A percentile compares a stretch with the other conserved stretches of the same genome.
Conservation (phyloP, 441 rosid species). For the Sinapis alba region DNA sequence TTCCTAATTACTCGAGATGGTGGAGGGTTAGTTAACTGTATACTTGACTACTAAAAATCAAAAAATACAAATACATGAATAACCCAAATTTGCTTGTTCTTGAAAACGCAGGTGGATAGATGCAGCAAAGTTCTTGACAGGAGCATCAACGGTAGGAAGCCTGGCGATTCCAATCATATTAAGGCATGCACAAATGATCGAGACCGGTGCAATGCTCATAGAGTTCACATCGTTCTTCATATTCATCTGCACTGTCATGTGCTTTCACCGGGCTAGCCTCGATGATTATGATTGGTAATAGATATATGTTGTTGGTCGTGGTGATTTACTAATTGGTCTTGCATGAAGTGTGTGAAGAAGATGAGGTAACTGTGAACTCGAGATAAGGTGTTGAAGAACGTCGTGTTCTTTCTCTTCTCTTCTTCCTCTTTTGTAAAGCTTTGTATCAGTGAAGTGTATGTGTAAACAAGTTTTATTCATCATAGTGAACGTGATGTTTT, state of each 20-base stretch:
- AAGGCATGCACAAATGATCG: conserved; percentile 89
- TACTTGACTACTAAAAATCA: not conserved
- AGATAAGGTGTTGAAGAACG: not conserved
- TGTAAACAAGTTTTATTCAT: not conserved
- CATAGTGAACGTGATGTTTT: not conserved
- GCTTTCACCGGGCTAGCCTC: conserved; percentile 90
- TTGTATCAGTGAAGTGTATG: not conserved
- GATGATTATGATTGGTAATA: conserved; percentile 86
- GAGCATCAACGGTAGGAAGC: conserved; percentile 93
- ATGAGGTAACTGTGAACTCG: not conserved
- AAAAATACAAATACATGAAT: not conserved
- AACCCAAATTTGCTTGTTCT: not conserved
- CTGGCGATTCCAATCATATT: conserved; percentile 91
- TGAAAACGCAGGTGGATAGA: conserved; percentile 72
- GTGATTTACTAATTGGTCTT: conserved; percentile 19
- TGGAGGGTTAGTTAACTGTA: conserved; percentile 74
- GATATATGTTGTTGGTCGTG: not conserved
- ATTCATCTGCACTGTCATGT: conserved; percentile 88
- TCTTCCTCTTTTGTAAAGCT: not conserved
- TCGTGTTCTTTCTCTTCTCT: not conserved
- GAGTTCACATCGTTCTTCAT: conserved; percentile 95
- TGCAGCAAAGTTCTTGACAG: conserved; percentile 93
- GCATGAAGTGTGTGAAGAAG: conserved; percentile 1
- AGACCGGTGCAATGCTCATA: conserved; percentile 92
- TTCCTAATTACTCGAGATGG: conserved; percentile 87